phyloP scores from a whole-genome alignment of 345 rosid species.

The Boechera stricta region DNA sequence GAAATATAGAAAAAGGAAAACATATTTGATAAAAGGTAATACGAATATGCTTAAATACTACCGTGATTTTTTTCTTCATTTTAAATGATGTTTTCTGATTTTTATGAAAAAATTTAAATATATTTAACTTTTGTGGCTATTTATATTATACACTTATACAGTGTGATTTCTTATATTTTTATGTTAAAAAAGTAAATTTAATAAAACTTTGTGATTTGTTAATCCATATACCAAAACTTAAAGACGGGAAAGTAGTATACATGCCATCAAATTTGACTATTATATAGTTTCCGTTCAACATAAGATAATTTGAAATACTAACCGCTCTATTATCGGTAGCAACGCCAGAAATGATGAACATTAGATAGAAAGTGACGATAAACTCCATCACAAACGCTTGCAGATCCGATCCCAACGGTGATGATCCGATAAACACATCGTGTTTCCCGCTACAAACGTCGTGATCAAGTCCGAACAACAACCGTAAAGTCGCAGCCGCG shows the following conservation, averaged over 20 bases:
- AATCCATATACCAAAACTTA: no score
- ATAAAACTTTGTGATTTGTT: no score
- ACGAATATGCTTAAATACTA: no score
- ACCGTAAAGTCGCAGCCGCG: constrained; percentile 75
- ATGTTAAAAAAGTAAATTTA: no score
- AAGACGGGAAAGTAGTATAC: no score
- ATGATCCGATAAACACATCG: constrained; percentile 71
- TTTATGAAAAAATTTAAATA: no score
- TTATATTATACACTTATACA: no score
- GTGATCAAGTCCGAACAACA: constrained; percentile 53
- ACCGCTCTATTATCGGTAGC: constrained; percentile 94
- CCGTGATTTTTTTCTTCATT: no score
- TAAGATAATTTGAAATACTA: constrained; percentile 35
- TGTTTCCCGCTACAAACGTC: constrained; percentile 55
- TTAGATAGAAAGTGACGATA: constrained; percentile 90
- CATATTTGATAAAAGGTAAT: no score
- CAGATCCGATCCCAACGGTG: constrained; percentile 64
- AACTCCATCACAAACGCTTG: constrained; percentile 84
- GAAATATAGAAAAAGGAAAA: neutral
- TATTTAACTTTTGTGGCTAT: no score
- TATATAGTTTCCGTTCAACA: neutral
- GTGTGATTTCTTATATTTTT: no score
- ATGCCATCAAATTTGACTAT: constrained; percentile 1
- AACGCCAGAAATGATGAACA: constrained; percentile 85
- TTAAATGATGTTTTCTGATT: no score